Evolutionary conservation across 2,329 filamentous ascomycete genomes (phyloP).

Genomic region (Alternaria burnsii): DNA sequence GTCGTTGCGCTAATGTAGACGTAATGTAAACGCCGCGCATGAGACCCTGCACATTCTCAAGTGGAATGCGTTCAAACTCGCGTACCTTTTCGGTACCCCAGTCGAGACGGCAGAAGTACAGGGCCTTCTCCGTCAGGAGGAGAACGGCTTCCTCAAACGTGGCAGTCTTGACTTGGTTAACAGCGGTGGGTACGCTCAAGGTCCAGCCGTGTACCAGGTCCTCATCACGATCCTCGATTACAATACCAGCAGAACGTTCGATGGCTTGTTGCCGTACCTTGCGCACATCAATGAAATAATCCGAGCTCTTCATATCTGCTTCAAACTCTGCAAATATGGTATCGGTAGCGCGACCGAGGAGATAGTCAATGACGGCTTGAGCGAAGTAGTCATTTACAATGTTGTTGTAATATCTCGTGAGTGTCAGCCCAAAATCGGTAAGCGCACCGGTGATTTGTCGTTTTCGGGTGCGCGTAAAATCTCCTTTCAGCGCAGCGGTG

Average conservation of each 20-base stretch:
- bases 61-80: constrained; percentile 85
- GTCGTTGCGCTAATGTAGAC: constrained; percentile 78
- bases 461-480: constrained; percentile 91
- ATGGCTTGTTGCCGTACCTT: constrained; percentile 89
- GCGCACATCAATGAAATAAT: constrained; percentile 86
- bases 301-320: constrained; percentile 88
- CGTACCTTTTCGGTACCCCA: constrained; percentile 96
- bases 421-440: constrained; percentile 87
- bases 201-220: constrained; percentile 92
- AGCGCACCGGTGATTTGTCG: constrained; percentile 89
- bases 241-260: constrained; percentile 85
- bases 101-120: constrained; percentile 92
- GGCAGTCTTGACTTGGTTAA: constrained; percentile 71
- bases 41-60: constrained; percentile 76
- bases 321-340: constrained; percentile 94
- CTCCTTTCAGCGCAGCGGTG: constrained; percentile 93
- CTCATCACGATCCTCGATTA: constrained; percentile 78
- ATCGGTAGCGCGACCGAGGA: constrained; percentile 86
- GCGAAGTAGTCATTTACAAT: constrained; percentile 98
- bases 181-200: constrained; percentile 75
- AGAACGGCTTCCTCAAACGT: constrained; percentile 90
- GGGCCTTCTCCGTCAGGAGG: constrained; percentile 80
- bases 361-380: constrained; percentile 92
- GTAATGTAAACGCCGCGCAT: constrained; percentile 89
- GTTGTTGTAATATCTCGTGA: constrained; percentile 82